A percentile compares a stretch with the other conserved stretches of the same genome.
Evolutionary conservation across 78 protist genomes (phyloP).

Genomic region (Goniomonas avonlea): DNA sequence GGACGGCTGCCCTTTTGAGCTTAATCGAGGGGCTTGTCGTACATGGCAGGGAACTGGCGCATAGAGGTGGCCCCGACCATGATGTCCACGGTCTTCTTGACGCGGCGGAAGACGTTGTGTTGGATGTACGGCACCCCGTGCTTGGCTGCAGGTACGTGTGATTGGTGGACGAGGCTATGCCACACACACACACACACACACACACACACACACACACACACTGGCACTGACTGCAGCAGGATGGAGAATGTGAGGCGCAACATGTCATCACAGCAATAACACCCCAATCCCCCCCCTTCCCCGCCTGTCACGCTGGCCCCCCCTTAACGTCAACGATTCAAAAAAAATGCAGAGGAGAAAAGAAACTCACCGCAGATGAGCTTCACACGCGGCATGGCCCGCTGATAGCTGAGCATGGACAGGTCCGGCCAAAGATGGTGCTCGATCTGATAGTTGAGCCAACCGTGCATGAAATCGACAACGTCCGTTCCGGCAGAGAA

Average conservation of each 20-base stretch:
- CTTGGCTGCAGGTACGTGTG: no score
- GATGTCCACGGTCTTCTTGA: slow-evolving; percentile 21
- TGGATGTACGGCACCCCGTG: slow-evolving; percentile 46
- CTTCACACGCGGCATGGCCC: not conserved
- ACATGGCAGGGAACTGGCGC: slow-evolving; percentile 24
- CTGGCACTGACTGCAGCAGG: not conserved
- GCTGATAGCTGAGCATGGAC: slow-evolving; percentile 28
- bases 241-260: not conserved
- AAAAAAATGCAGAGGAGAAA: no score
- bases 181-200: no score
- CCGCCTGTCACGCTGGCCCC: no score
- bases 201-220: not conserved
- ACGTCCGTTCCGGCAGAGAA: slow-evolving; percentile 16
- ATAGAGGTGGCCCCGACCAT: slow-evolving; percentile 32
- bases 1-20: no score
- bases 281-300: no score
- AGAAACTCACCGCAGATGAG: no score
- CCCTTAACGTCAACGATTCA: no score
- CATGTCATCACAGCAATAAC: no score
- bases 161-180: no score
- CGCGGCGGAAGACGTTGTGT: slow-evolving; percentile 34
- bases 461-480: slow-evolving; percentile 40
- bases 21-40: not conserved
- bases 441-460: slow-evolving; percentile 55
- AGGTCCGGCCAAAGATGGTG: slow-evolving; percentile 43